These are phyloP conservation scores for Camelina neglecta DNA, from an alignment of 345 rosid species.

Conservation along the genomic window DNA sequence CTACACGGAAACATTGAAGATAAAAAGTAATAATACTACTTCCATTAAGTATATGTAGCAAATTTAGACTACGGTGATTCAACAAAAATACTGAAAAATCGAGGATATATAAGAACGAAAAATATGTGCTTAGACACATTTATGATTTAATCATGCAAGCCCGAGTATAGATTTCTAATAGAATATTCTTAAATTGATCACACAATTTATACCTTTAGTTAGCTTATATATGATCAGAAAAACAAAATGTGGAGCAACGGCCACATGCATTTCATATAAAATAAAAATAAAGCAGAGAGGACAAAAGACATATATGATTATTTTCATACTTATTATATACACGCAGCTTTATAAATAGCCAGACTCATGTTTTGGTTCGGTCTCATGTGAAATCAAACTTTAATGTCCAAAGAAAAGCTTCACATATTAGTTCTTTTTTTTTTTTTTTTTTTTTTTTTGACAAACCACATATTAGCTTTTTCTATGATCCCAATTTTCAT, in stretches of 20 bases:
- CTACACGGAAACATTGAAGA: slow-evolving; percentile 36
- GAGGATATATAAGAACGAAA: neutral
- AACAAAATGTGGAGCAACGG: slow-evolving; percentile 25
- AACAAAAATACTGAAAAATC: neutral
- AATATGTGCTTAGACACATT: neutral
- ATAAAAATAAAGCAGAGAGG: slow-evolving; percentile 27
- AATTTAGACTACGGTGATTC: neutral
- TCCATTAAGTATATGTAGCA: neutral
- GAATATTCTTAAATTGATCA: neutral
- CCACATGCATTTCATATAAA: slow-evolving; percentile 31
- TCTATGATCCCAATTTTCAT: slow-evolving; percentile 9
- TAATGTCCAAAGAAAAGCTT: slow-evolving; percentile 31
- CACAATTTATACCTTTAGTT: neutral
- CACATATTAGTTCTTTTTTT: slow-evolving; percentile 18
- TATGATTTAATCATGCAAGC: neutral
- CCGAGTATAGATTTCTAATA: neutral
- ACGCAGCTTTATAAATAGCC: slow-evolving; percentile 18
- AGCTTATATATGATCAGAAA: neutral
- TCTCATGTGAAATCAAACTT: slow-evolving; percentile 45
- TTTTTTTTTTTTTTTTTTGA: neutral
- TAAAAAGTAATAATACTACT: slow-evolving; percentile 20
- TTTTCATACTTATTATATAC: neutral
- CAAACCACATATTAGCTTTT: slow-evolving; percentile 6
- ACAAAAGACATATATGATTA: neutral
- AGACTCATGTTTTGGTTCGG: slow-evolving; percentile 35